A percentile compares a stretch with the other conserved stretches of the same genome.
phyloP scores from a whole-genome alignment of 768 basidiomycete genomes.

The Pleurotus cornucopiae region DNA sequence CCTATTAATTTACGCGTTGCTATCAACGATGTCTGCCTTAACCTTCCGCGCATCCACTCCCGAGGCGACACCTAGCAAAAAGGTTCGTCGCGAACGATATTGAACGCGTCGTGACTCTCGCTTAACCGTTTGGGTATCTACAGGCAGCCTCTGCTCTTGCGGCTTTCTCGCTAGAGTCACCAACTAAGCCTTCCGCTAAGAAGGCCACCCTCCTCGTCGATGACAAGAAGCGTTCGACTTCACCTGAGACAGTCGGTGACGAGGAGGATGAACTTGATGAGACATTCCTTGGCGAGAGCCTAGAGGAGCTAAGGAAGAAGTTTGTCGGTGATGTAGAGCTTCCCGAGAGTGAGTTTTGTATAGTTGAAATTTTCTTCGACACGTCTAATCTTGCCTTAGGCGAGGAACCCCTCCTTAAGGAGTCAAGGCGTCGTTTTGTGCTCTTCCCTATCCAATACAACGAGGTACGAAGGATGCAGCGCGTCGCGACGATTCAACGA shows the following conservation, averaged over 20 bases:
- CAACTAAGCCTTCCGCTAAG: slow-evolving; percentile 16
- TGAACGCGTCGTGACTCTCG: neutral
- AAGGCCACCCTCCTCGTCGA: slow-evolving; percentile 17
- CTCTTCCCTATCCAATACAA: slow-evolving; percentile 92
- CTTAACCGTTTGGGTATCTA: slow-evolving; percentile 3
- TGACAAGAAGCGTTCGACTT: slow-evolving; percentile 26
- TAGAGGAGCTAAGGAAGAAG: slow-evolving; percentile 35
- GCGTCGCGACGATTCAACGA: neutral
- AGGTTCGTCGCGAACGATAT: slow-evolving; percentile 16
- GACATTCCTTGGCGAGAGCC: slow-evolving; percentile 15
- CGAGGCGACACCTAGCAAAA: slow-evolving; percentile 28
- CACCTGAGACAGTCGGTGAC: slow-evolving; percentile 20
- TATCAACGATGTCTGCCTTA: slow-evolving; percentile 3
- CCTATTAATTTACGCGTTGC: neutral
- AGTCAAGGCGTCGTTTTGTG: slow-evolving; percentile 77
- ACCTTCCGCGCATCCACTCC: slow-evolving; percentile 4
- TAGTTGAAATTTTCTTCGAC: neutral
- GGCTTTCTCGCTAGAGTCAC: slow-evolving; percentile 27
- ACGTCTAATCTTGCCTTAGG: slow-evolving; percentile 26
- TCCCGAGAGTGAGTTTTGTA: slow-evolving; percentile 32
- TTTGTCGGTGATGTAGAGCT: slow-evolving; percentile 60
- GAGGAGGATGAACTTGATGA: slow-evolving; percentile 8
- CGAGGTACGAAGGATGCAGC: slow-evolving; percentile 50
- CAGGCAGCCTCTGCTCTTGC: slow-evolving; percentile 25
- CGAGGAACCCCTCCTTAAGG: slow-evolving; percentile 80